Evolutionary conservation across 495 filamentous ascomycete species (phyloP).

Genomic region (Podospora pseudopauciseta): DNA sequence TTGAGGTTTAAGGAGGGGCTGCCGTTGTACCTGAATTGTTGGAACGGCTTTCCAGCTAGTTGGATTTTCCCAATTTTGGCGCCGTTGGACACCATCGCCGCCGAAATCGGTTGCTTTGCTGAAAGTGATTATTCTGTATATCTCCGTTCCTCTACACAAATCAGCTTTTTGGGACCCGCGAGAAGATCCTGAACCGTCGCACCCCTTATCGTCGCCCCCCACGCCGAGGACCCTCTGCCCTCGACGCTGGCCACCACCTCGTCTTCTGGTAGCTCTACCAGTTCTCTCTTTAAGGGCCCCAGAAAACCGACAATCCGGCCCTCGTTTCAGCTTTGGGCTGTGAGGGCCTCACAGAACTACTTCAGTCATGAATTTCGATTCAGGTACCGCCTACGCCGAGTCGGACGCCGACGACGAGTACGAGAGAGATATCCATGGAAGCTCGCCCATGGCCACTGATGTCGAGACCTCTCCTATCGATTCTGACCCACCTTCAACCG

Average conservation of each 20-base stretch:
- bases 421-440: conserved; percentile 70
- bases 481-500: conserved; percentile 72
- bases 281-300: not conserved
- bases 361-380: conserved; percentile 56
- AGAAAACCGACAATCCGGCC: conserved; percentile 9
- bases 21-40: not conserved
- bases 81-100: not conserved
- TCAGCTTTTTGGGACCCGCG: conserved; percentile 1
- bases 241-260: conserved; percentile 6
- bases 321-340: conserved; percentile 25
- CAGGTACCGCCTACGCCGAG: conserved; percentile 67
- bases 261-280: not conserved
- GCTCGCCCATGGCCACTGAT: conserved; percentile 70
- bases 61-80: not conserved
- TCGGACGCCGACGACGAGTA: conserved; percentile 95
- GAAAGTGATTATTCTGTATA: not conserved
- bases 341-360: conserved; percentile 28
- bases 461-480: conserved; percentile 77
- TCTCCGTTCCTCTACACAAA: conserved; percentile 5
- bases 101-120: not conserved
- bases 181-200: conserved; percentile 8
- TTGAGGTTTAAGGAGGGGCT: not conserved
- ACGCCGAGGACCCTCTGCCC: conserved; percentile 9
- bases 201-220: conserved; percentile 3
- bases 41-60: not conserved